Conservation (phyloP, 2,329 filamentous ascomycete genomes). For the Hypoxylon sp. region DNA sequence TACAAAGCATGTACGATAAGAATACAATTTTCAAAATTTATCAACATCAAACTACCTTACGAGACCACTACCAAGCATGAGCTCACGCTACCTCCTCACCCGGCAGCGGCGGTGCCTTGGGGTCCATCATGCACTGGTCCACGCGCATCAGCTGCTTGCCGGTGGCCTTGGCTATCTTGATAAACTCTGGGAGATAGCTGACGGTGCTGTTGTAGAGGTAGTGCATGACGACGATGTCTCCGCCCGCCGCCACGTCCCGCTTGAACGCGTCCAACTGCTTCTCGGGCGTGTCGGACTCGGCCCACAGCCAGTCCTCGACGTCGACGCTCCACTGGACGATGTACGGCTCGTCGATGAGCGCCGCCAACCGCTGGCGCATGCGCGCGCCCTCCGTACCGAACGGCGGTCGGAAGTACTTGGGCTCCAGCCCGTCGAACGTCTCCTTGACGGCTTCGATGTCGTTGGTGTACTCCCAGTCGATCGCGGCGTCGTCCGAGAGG, state of each 20-base stretch:
- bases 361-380: constrained; percentile 71
- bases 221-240: constrained; percentile 75
- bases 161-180: constrained; percentile 70
- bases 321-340: constrained; percentile 78
- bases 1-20: constrained; percentile 12
- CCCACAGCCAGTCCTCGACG: constrained; percentile 78
- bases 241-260: constrained; percentile 70
- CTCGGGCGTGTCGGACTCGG: constrained; percentile 69
- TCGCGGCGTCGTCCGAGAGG: constrained; percentile 62
- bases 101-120: constrained; percentile 62
- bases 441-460: constrained; percentile 63
- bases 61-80: not conserved
- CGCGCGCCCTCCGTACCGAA: constrained; percentile 76
- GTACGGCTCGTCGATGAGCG: constrained; percentile 63
- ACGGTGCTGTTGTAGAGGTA: constrained; percentile 75
- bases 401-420: constrained; percentile 74
- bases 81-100: constrained; percentile 16
- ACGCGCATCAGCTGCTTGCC: constrained; percentile 75
- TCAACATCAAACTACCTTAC: not conserved
- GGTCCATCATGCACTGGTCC: constrained; percentile 74
- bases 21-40: constrained; percentile 10
- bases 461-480: constrained; percentile 72
- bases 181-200: constrained; percentile 72
- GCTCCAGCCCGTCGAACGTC: constrained; percentile 52
- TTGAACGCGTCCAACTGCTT: constrained; percentile 75